Conservation (phyloP, 768 basidiomycete species). For the Xerocomellus intermedius region DNA sequence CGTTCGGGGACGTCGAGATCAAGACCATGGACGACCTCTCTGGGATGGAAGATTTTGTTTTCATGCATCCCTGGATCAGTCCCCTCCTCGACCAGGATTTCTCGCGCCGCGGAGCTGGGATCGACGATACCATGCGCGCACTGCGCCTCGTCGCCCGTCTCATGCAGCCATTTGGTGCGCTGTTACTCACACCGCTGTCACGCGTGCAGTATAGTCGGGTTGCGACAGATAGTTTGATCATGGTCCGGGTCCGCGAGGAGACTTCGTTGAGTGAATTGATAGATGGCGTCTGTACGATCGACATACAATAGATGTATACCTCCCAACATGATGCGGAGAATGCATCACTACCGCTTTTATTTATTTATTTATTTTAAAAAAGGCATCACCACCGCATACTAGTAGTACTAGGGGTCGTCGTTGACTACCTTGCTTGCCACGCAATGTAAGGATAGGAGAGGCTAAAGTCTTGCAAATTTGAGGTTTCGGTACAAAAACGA, state of each 20-base stretch:
- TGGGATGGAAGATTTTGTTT: background rate
- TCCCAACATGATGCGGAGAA: no score
- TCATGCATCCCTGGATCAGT: slow-evolving; percentile 15
- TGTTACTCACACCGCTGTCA: background rate
- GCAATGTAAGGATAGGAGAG: no score
- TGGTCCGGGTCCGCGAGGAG: background rate
- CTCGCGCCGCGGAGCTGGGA: background rate
- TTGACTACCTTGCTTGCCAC: no score
- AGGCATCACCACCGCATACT: no score
- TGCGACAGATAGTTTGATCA: background rate
- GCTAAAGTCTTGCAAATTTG: no score
- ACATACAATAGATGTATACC: background rate
- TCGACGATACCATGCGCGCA: background rate
- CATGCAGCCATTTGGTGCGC: background rate
- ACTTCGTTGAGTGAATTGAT: background rate
- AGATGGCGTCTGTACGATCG: background rate
- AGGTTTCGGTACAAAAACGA: no score
- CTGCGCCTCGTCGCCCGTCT: slow-evolving; percentile 2
- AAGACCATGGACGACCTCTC: background rate
- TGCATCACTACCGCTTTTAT: no score
- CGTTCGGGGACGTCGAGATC: slow-evolving; percentile 1
- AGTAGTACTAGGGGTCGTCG: no score
- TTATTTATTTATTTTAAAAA: no score
- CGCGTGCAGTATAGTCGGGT: background rate
- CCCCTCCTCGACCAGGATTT: slow-evolving; percentile 4